Percentiles rank a stretch among this genome's conserved stretches.
These are phyloP conservation scores for Cronartium ribicola DNA, from an alignment of 1,284 basidiomycete species.

Conservation along the genomic window DNA sequence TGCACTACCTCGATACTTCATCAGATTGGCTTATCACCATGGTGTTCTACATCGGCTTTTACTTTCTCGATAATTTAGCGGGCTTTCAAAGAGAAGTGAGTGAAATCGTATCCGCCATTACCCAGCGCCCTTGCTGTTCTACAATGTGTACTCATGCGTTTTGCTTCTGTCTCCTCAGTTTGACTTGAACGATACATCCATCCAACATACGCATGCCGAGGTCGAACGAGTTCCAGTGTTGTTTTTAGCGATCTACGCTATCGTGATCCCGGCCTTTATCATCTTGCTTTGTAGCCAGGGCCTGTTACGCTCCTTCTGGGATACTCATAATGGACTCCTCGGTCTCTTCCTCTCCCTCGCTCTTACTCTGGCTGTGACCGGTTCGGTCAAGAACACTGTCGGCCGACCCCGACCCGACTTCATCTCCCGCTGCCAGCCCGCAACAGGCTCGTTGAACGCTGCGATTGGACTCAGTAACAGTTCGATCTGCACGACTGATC, in stretches of 20 bases:
- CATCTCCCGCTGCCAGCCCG: conserved; percentile 75
- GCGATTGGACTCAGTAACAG: conserved; percentile 67
- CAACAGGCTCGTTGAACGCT: conserved; percentile 60
- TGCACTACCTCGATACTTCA: neutral
- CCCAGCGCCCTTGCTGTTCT: neutral
- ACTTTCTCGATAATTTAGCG: conserved; percentile 64
- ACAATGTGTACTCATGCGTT: neutral
- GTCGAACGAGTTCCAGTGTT: conserved; percentile 77
- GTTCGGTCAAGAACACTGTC: conserved; percentile 72
- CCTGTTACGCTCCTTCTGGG: conserved; percentile 76
- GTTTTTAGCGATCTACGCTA: conserved; percentile 57
- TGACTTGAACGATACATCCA: conserved; percentile 71
- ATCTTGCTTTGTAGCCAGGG: conserved; percentile 66
- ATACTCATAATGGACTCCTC: conserved; percentile 73
- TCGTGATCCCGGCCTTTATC: conserved; percentile 65
- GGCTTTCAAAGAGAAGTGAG: conserved; percentile 66
- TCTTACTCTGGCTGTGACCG: conserved; percentile 74
- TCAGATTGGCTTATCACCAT: conserved; percentile 50
- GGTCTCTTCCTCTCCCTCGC: conserved; percentile 70
- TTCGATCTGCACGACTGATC: conserved; percentile 70
- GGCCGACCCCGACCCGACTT: conserved; percentile 79
- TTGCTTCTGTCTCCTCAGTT: conserved; percentile 56
- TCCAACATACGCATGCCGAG: conserved; percentile 65
- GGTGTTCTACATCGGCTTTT: conserved; percentile 61
- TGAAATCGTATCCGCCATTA: neutral